A percentile compares a stretch with the other conserved stretches of the same genome.
Conservation (phyloP, 768 basidiomycete species). For the Flagelloscypha sp. region DNA sequence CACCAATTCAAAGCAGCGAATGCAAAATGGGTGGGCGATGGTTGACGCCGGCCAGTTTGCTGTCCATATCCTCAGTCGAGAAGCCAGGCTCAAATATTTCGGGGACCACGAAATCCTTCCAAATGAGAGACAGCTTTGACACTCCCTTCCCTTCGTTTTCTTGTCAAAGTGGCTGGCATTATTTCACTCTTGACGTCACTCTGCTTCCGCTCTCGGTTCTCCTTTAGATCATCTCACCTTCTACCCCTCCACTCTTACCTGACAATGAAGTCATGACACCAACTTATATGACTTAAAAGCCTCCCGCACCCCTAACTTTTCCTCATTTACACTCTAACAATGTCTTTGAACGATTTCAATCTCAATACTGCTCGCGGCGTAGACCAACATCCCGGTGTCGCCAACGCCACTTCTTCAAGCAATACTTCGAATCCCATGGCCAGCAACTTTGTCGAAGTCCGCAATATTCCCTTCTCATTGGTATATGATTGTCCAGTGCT, state of each 20-base stretch:
- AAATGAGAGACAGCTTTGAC: background rate
- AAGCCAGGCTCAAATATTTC: conserved; percentile 66
- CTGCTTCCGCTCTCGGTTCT: no score
- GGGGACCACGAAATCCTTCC: conserved; percentile 10
- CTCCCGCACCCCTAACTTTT: background rate
- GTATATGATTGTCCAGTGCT: background rate
- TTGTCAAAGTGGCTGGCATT: no score
- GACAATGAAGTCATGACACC: no score
- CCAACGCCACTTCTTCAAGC: conserved; percentile 35
- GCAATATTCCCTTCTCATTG: background rate
- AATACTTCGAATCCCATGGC: conserved; percentile 26
- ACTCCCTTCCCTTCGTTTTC: no score
- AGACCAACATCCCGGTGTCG: conserved; percentile 33
- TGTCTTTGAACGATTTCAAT: conserved; percentile 28
- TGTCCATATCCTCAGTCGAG: conserved; percentile 64
- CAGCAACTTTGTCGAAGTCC: conserved; percentile 34
- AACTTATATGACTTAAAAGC: no score
- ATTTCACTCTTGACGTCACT: no score
- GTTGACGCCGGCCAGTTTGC: conserved; percentile 76
- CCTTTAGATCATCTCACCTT: no score
- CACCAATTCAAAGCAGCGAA: conserved; percentile 51
- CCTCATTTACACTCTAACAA: conserved; percentile 14
- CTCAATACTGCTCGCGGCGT: conserved; percentile 21
- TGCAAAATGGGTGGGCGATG: conserved; percentile 75
- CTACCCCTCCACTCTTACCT: no score